phyloP scores from a whole-genome alignment of 2,329 filamentous ascomycete species.

The Hymenoscyphus linearis region DNA sequence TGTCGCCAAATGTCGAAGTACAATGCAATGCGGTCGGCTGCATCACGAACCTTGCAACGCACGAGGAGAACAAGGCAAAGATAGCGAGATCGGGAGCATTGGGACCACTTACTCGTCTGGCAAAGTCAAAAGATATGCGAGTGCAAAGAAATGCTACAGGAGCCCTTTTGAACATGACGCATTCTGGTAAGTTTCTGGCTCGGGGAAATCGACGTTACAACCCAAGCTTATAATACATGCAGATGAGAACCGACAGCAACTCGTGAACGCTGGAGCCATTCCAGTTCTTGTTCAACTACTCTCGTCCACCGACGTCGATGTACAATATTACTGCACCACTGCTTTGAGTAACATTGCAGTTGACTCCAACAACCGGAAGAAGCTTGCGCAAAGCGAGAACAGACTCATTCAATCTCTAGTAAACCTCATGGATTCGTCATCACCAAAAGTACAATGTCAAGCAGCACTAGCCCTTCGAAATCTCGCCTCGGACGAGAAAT shows the following conservation, averaged over 20 bases:
- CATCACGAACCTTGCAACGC: conserved; percentile 96
- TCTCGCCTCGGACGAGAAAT: conserved; percentile 95
- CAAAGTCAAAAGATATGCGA: conserved; percentile 97
- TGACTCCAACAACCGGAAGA: conserved; percentile 83
- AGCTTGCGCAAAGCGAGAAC: conserved; percentile 83
- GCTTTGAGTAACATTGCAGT: conserved; percentile 98
- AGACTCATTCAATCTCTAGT: conserved; percentile 91
- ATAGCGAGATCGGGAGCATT: conserved; percentile 93
- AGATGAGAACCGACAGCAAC: conserved; percentile 97
- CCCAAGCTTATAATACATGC: conserved; percentile 13
- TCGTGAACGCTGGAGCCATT: conserved; percentile 96
- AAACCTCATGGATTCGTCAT: conserved; percentile 94
- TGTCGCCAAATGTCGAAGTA: conserved; percentile 94
- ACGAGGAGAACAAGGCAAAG: conserved; percentile 98
- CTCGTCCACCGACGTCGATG: conserved; percentile 88
- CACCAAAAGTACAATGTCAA: conserved; percentile 96
- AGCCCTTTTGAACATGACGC: conserved; percentile 96
- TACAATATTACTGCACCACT: conserved; percentile 99
- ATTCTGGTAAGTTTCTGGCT: conserved; percentile 65
- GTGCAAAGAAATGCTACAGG: conserved; percentile 97
- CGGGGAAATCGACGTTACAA: neutral
- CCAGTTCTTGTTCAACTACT: conserved; percentile 93
- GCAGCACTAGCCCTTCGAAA: conserved; percentile 91
- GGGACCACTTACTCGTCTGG: conserved; percentile 81
- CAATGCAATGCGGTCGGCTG: conserved; percentile 99